Conservation (phyloP, 768 basidiomycete species). For the Mycena capillaripes region DNA sequence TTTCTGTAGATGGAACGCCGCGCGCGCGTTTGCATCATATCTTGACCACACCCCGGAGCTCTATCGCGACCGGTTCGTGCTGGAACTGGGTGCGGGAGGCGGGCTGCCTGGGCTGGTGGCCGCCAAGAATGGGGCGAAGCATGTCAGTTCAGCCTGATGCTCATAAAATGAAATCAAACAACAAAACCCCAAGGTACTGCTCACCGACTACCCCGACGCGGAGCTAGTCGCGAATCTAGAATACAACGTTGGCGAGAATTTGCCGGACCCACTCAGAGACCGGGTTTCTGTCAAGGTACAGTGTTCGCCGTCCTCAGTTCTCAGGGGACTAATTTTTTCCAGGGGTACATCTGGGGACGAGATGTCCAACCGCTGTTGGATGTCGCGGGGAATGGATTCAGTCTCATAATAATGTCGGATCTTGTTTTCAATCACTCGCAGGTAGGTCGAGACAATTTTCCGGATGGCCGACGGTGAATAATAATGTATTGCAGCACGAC, state of each 20-base stretch:
- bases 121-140: slow-evolving; percentile 75
- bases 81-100: slow-evolving; percentile 96
- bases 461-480: background rate
- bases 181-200: slow-evolving; percentile 72
- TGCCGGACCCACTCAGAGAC: slow-evolving; percentile 54
- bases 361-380: slow-evolving; percentile 61
- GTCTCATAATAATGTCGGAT: slow-evolving; percentile 91
- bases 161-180: too few species aligned
- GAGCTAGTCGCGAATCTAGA: slow-evolving; percentile 81
- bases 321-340: background rate
- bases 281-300: slow-evolving; percentile 47
- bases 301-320: background rate
- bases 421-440: slow-evolving; percentile 96
- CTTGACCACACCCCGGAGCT: slow-evolving; percentile 68
- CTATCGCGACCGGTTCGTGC: slow-evolving; percentile 63
- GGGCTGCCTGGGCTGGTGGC: slow-evolving; percentile 88
- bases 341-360: slow-evolving; percentile 91
- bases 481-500: slow-evolving; percentile 69
- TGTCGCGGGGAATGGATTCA: slow-evolving; percentile 59
- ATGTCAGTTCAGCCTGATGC: too few species aligned
- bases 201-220: slow-evolving; percentile 94
- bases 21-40: slow-evolving; percentile 78
- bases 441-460: slow-evolving; percentile 18
- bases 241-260: slow-evolving; percentile 76
- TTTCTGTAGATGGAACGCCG: slow-evolving; percentile 81